Evolutionary conservation across 75 land plant species (phyloP), one percentile per base, ranked within the genome.

Genomic region (Picea sitchensis): DNA sequence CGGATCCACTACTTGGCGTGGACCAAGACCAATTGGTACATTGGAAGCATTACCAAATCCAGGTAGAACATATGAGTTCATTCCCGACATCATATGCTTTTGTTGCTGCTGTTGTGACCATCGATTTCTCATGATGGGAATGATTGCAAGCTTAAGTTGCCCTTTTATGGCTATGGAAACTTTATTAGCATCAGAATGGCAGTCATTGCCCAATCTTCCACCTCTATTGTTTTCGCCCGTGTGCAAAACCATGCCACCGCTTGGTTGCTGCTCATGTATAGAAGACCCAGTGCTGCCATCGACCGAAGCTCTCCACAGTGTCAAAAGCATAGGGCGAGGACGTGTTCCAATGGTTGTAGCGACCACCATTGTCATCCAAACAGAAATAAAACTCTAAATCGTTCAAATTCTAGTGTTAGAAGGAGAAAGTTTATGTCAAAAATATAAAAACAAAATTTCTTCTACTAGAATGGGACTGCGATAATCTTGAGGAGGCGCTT

Each of bases 111-210:
- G 14, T 13, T 72, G 31, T 44, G 77, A 80, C 78, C 79, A 75
- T 8, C 54, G 79, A 32, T 74, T 79, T 56, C 84, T 69, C 30
- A 63, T 51, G 47, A 83, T 61, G 30, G 83, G 84, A 74, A 75
- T 74, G 0, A 72, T 71, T 9, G 84, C 84, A 73, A 83, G 65
- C 77, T 83, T 81, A 15, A 65, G 83, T 47, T 82, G 83, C 12
- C 30, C 14, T 1, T 57, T n/a, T 18, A 68, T 47, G 14, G 5
- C 15, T 26, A 18, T 32, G 38, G 31, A 59, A 57, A 14, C 36
- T 30, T 14, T 32, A 76, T 36, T 1, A 4, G 54, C 82, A 60
- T 82, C 62, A 31, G 68, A 65, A 65, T 65, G 30, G 15, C 31
- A 15, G 64, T 21, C 14, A 30, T 44, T 81, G 61, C 8, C 12